phyloP scores from a whole-genome alignment of 768 basidiomycete species.

The Hygrocybe coccinea region DNA sequence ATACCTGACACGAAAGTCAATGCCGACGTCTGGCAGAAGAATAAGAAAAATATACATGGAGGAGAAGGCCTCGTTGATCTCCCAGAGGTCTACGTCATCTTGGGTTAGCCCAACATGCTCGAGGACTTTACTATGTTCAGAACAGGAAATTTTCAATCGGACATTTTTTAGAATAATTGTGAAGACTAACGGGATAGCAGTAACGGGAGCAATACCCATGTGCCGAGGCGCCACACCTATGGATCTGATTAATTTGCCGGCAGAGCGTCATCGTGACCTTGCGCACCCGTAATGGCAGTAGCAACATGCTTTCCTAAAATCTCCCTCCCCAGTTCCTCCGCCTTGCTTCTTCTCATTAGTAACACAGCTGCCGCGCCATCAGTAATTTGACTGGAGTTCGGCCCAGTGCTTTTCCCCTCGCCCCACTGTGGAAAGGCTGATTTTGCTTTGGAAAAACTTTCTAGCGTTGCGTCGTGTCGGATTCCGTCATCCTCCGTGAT shows the following conservation, averaged over 20 bases:
- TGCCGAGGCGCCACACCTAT: constrained; percentile 69
- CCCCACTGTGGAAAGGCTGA: constrained; percentile 86
- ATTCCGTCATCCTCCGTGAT: constrained; percentile 84
- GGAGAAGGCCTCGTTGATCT: constrained; percentile 89
- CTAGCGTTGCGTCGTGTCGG: constrained; percentile 72
- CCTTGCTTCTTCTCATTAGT: constrained; percentile 73
- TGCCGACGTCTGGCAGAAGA: constrained; percentile 51
- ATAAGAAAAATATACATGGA: constrained; percentile 93
- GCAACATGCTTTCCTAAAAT: constrained; percentile 82
- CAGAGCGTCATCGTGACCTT: constrained; percentile 1
- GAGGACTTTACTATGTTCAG: constrained; percentile 42
- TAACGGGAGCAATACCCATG: constrained; percentile 75
- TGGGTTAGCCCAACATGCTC: constrained; percentile 56
- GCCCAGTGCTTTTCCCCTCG: constrained; percentile 64
- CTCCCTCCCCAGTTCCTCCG: constrained; percentile 69
- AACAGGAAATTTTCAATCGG: not conserved
- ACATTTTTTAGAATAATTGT: not conserved
- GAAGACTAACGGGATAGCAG: constrained; percentile 49
- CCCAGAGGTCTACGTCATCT: constrained; percentile 72
- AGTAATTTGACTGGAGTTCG: constrained; percentile 84
- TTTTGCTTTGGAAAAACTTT: constrained; percentile 73
- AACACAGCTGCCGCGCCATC: constrained; percentile 89
- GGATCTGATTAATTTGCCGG: not conserved
- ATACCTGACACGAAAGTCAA: constrained; percentile 27
- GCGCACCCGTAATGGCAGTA: constrained; percentile 65